phyloP scores from a whole-genome alignment of 176 grass and related monocot genomes.

The Oryza glumipatula region DNA sequence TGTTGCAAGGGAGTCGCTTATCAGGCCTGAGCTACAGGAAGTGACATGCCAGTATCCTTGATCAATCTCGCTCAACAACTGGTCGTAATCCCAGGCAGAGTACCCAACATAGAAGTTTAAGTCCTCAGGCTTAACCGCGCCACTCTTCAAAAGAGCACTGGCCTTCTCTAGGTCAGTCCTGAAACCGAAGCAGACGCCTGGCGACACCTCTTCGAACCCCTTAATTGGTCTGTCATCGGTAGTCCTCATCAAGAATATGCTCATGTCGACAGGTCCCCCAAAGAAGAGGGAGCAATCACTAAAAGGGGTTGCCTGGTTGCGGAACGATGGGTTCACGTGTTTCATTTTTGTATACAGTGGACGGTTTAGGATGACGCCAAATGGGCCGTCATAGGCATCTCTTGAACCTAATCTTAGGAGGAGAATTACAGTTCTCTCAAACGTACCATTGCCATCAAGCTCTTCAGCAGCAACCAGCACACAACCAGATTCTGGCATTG shows the following conservation, averaged over 20 bases:
- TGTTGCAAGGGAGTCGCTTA: conserved; percentile 30
- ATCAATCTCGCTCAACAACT: conserved; percentile 78
- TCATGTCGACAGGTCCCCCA: conserved; percentile 78
- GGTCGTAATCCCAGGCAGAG: conserved; percentile 78
- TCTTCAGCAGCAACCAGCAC: conserved; percentile 80
- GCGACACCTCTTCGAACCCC: conserved; percentile 74
- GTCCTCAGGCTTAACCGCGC: conserved; percentile 52
- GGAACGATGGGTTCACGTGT: conserved; percentile 61
- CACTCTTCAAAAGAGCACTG: conserved; percentile 53
- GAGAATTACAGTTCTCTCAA: conserved; percentile 80
- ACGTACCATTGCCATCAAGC: conserved; percentile 69
- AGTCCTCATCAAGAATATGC: conserved; percentile 68
- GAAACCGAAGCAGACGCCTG: conserved; percentile 69
- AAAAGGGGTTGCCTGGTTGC: conserved; percentile 51
- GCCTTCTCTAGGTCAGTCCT: conserved; percentile 70
- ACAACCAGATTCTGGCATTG: conserved; percentile 80
- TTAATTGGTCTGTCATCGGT: conserved; percentile 39
- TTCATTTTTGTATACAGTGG: conserved; percentile 83
- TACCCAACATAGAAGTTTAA: conserved; percentile 84
- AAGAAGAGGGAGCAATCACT: conserved; percentile 72
- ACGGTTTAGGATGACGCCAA: conserved; percentile 84
- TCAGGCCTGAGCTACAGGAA: conserved; percentile 73
- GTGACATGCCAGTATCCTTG: conserved; percentile 80
- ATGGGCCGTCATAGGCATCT: conserved; percentile 63
- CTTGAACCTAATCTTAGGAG: conserved; percentile 70